Base-by-base conservation (phyloP, 1,284 basidiomycete genomes). In the Cryptococcus maquisensis region DNA sequence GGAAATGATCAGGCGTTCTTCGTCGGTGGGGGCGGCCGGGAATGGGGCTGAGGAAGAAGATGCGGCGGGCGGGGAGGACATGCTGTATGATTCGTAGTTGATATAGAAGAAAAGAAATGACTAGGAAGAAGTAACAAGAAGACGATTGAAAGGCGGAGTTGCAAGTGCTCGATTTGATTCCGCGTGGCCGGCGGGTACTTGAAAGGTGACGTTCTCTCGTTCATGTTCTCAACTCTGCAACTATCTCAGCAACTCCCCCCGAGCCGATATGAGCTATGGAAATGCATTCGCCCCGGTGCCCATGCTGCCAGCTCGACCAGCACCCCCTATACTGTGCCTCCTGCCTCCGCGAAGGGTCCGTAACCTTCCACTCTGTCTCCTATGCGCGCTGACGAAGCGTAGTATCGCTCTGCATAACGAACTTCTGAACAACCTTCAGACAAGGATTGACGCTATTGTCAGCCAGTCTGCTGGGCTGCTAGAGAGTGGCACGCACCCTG, bases 301-400 rank as follows among this genome's bases (percentile, higher is more conserved):
- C 58, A 3, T 65, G 61, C 51, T 72, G 70, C 52, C 61, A 63
- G 20, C 46, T 49, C 6, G 46, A 56, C 3, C 62, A 68, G 47
- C 16, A 49, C 10, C 44, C 53, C 20, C 62, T 65, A 21, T 71
- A 65, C 55, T 73, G 71, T 55, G 36, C 63, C 4, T 13, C 42
- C 12, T 73, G 71, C 45, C 57, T 73, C 2, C 56, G 43, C 8
- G 56, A 69, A 58, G 67, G 69, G 69, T 71, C 32, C 23, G 69
- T 56, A 15, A 2, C 24, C 16, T 21, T 28, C 13, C 10, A 10
- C 28, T 15, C 9, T 21, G 24, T 21, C 24, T 24, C 12, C n/a
- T 46, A 12, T 21, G 13, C 12, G 15, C 26, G 12, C 21, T 41
- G 28, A 12, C 26, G 23, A 15, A 21, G 46, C 23, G 9, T 43